phyloP scores from a whole-genome alignment of 345 rosid genomes.

The Sisymbrium irio region DNA sequence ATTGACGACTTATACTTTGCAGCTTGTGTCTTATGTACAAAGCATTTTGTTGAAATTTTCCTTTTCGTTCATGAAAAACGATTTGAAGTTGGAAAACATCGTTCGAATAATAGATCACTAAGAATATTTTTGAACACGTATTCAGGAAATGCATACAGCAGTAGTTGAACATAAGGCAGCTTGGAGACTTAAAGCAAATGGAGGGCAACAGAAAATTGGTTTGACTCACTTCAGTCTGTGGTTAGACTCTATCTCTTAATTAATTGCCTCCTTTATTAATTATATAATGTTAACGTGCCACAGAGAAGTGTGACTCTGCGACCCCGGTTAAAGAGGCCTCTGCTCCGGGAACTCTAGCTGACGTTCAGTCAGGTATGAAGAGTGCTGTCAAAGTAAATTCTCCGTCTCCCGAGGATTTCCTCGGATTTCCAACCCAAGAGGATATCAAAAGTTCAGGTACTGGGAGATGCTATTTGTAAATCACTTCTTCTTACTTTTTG shows the following conservation, averaged over 20 bases:
- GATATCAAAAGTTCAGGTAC: slow-evolving; percentile 62
- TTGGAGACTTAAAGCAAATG: slow-evolving; percentile 48
- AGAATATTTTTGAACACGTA: slow-evolving; percentile 21
- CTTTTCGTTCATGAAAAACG: background rate
- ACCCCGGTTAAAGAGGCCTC: slow-evolving; percentile 36
- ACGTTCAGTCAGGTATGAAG: slow-evolving; percentile 37
- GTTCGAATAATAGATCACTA: slow-evolving; percentile 20
- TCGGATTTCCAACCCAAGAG: slow-evolving; percentile 68
- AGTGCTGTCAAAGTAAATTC: slow-evolving; percentile 41
- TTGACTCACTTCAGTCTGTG: slow-evolving; percentile 28
- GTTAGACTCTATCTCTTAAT: slow-evolving; percentile 11
- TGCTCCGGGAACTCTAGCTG: slow-evolving; percentile 35
- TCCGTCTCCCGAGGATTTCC: slow-evolving; percentile 57
- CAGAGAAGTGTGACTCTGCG: slow-evolving; percentile 46
- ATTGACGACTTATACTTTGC: slow-evolving; percentile 9
- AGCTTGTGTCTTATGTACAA: slow-evolving; percentile 16
- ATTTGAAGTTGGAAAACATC: slow-evolving; percentile 1
- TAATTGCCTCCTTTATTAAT: slow-evolving; percentile 16
- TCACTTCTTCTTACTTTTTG: background rate
- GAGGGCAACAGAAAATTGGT: slow-evolving; percentile 46
- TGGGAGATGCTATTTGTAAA: slow-evolving; percentile 1
- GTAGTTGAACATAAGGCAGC: slow-evolving; percentile 40
- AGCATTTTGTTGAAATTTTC: slow-evolving; percentile 4
- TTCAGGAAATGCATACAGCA: slow-evolving; percentile 51
- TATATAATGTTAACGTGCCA: slow-evolving; percentile 21